Evolutionary conservation across 2,329 filamentous ascomycete species (phyloP), one percentile per base, ranked within the genome.

Genomic region (Westerdykella aurantiaca): DNA sequence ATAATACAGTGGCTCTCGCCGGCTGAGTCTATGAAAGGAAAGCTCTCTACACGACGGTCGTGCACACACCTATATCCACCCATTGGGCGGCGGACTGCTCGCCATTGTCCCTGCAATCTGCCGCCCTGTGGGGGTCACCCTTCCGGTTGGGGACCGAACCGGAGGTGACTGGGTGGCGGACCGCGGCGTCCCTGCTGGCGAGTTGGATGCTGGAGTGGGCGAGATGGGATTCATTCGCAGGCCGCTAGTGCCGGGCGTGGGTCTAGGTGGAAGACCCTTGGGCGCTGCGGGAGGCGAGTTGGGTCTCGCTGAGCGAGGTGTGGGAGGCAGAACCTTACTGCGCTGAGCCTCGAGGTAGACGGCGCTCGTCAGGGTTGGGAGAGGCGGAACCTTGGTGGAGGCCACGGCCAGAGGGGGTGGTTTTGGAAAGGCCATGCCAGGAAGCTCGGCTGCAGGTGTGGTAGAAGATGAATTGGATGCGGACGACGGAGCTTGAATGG

Each of bases 211-310:
- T 6, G 50, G 41, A 7, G 50, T 40, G 5, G 60, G 63, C 3
- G 60, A 61, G 12, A 66, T 46, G 4, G 64, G 64, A 41, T 67
- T 66, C 62, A 66, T 64, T 31, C 58, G 55, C 13, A 66, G 53
- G 2, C 62, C 63, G 39, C 58, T 64, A 31, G 63, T 33, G 13
- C 18, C 48, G 11, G 43, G 39, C 6, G n/a, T 38, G 2, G 34
- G 45, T 31, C 54, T 52, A 9, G 43, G 25, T 7, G 52, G 41
- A 16, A 43, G 31, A 23, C 42, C 44, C 4, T 46, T 21, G 18
- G 18, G 12, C 23, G 46, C 34, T 9, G 42, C 37, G 11, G 43
- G 49, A 14, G 48, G 41, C 17, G 52, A 41, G 4, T 38, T 40
- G 6, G 48, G 38, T 33, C 46, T 34, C 2, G 48, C 46, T 17